Base-by-base conservation (phyloP, 1,139 yeast species). In the Scheffersomyces segobiensis region DNA sequence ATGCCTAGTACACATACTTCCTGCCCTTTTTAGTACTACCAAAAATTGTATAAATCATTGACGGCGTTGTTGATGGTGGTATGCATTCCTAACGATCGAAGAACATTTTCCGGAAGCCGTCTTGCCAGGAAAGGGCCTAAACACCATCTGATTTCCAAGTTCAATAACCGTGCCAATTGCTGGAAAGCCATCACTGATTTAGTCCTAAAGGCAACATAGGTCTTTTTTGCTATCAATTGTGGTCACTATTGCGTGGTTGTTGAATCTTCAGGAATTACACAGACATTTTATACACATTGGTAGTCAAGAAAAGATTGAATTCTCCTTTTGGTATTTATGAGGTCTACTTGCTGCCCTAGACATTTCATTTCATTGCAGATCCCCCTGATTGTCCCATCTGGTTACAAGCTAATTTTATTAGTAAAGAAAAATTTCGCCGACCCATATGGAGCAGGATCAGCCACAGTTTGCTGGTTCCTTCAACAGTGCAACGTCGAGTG, bases 381-480 rank as follows among this genome's bases (percentile, higher is more conserved):
- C 42, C 7, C 12, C 17, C 42, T 10, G 17, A 12, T 32, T 32
- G 3, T 32, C 42, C 42, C 17, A 12, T 32, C 42, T 32, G 17
- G 17, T 7, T 32, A 32, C 42, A 10, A 32, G 42, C 42, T 3
- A 26, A 10, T 32, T 32, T 32, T 32, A 32, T 32, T 32, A 32
- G 24, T 24, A 24, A 24, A 6, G 50, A 48, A 48, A 47, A 48
- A 20, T 20, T 48, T 48, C 50, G 24, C 50, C 24, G 26, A 20
- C 26, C 24, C 50, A 18, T 56, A 62, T 63, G 65, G 63, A 57
- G 52, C 63, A 56, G 32, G 57, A 62, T 54, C 58, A 61, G 65
- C 66, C 66, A 63, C 66, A 63, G 63, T 63, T 61, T 55, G 58
- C 56, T 26, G 46, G 55, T 54, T 53, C 60, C 51, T 53, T 57